Evolutionary conservation across 2,329 filamentous ascomycete species (phyloP).

Genomic region (Penicillium psychrosexuale): DNA sequence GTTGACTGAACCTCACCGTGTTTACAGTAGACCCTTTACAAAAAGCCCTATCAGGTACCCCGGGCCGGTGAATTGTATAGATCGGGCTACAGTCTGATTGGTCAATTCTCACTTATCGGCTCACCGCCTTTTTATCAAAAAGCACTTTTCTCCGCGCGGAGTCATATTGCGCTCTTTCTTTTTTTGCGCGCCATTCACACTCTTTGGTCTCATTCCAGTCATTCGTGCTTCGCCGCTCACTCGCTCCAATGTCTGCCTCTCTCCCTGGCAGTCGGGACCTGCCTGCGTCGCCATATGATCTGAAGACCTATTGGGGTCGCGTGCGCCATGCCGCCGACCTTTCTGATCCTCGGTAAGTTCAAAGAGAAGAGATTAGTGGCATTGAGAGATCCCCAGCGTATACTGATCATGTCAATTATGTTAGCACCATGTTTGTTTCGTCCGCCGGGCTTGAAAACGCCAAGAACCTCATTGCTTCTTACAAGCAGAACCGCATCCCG

Average conservation of each 20-base stretch:
- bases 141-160: constrained; percentile 21
- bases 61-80: not conserved
- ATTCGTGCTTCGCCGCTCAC: constrained; percentile 3
- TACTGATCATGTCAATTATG: not conserved
- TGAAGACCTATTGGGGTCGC: constrained; percentile 90
- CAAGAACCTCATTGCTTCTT: constrained; percentile 74
- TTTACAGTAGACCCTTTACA: not conserved
- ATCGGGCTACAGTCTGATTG: constrained; percentile 15
- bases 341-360: constrained; percentile 86
- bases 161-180: constrained; percentile 10
- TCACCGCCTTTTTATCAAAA: constrained; percentile 36
- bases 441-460: constrained; percentile 76
- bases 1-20: not conserved
- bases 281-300: constrained; percentile 86
- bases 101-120: constrained; percentile 27
- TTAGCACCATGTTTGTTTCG: constrained; percentile 81
- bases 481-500: constrained; percentile 76
- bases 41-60: not conserved
- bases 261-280: constrained; percentile 71
- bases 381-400: constrained; percentile 9
- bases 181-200: constrained; percentile 12
- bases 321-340: constrained; percentile 86
- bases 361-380: not conserved
- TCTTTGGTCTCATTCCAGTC: constrained; percentile 4
- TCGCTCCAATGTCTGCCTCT: constrained; percentile 56